Conservation (phyloP, 208 protist species). For the Trypanosomatidae sp. region DNA sequence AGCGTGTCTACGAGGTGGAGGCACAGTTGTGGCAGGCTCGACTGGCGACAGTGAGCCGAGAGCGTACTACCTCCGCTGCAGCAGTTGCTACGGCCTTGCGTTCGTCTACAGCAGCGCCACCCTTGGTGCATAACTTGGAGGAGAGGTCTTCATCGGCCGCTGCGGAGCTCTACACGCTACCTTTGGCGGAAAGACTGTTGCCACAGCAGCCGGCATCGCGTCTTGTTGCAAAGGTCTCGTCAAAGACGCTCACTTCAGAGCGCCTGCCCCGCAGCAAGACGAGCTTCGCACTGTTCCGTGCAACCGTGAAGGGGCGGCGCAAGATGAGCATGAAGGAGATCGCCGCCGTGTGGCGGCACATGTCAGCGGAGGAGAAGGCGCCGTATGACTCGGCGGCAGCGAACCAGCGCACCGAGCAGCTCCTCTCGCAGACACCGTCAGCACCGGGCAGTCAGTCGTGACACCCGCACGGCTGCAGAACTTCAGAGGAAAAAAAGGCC, state of each 20-base stretch:
- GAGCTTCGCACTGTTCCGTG: slow-evolving; percentile 44
- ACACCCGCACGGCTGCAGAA: neutral
- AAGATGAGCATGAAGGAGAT: slow-evolving; percentile 16
- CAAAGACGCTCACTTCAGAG: neutral
- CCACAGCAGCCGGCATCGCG: neutral
- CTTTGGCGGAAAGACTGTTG: neutral
- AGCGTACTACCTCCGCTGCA: neutral
- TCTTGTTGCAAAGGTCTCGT: neutral
- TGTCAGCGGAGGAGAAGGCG: slow-evolving; percentile 50
- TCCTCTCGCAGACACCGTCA: slow-evolving; percentile 4
- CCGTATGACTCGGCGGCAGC: slow-evolving; percentile 64
- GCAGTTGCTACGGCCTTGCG: neutral
- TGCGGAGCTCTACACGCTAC: neutral
- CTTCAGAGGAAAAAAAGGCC: neutral
- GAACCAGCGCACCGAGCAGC: slow-evolving; percentile 23
- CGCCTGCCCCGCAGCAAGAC: neutral
- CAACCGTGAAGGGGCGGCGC: slow-evolving; percentile 9
- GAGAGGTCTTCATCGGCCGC: neutral
- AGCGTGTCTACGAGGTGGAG: slow-evolving; percentile 15
- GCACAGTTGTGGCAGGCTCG: slow-evolving; percentile 14
- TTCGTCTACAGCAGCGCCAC: neutral
- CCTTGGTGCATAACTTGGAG: neutral
- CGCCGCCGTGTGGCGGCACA: slow-evolving; percentile 37
- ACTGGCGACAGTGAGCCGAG: neutral
- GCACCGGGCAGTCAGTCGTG: neutral